A percentile compares a stretch with the other conserved stretches of the same genome.
phyloP scores from a whole-genome alignment of 176 grass and related monocot species.

The Triticum dicoccoides region DNA sequence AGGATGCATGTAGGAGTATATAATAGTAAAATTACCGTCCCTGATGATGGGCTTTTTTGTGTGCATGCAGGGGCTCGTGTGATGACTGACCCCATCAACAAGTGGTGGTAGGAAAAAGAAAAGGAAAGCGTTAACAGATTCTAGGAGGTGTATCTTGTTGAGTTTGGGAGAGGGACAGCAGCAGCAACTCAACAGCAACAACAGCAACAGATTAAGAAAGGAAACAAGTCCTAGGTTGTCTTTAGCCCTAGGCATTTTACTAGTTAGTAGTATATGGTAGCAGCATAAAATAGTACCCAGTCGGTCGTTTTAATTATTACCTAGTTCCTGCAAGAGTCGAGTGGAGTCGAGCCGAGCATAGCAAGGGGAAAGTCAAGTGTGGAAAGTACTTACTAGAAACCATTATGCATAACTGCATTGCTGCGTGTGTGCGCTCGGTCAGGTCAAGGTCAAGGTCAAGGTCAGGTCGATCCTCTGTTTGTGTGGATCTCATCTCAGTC shows the following conservation, averaged over 20 bases:
- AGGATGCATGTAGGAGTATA: slow-evolving; percentile 3
- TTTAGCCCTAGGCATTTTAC: slow-evolving; percentile 34
- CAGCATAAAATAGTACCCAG: neutral
- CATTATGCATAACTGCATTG: neutral
- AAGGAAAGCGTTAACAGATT: slow-evolving; percentile 26
- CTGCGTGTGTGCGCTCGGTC: neutral
- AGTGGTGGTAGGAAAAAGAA: slow-evolving; percentile 23
- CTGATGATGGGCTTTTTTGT: slow-evolving; percentile 37
- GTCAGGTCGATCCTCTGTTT: neutral
- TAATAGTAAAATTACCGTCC: neutral
- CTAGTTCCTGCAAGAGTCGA: neutral
- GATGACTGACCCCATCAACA: slow-evolving; percentile 39
- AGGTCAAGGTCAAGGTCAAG: neutral
- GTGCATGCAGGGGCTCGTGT: slow-evolving; percentile 39
- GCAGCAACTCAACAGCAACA: slow-evolving; percentile 4
- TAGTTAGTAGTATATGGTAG: slow-evolving; percentile 24
- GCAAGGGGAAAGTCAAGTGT: neutral
- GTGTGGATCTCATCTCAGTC: slow-evolving; percentile 11
- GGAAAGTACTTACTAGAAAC: neutral
- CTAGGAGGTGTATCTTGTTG: slow-evolving; percentile 35
- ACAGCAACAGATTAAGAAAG: slow-evolving; percentile 31
- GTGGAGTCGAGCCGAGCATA: neutral
- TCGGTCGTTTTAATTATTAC: slow-evolving; percentile 24
- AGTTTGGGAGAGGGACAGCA: slow-evolving; percentile 26
- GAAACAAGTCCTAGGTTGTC: slow-evolving; percentile 33